phyloP scores from a whole-genome alignment of 1,284 basidiomycete genomes.

The Inonotus obliquus region DNA sequence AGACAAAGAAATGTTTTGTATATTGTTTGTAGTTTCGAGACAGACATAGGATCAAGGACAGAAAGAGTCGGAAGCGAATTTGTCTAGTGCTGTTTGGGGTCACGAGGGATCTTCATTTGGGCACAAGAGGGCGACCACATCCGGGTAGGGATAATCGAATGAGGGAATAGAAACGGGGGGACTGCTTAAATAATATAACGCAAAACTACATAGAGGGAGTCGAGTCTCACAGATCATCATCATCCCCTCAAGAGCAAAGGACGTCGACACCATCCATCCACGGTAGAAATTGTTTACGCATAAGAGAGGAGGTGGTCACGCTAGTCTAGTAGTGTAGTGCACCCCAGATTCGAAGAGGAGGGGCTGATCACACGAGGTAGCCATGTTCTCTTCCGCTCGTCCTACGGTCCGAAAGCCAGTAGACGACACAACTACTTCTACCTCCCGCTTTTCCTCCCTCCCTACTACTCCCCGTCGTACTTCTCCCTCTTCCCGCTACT shows the following conservation, averaged over 20 bases:
- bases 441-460: not conserved
- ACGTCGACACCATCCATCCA: not conserved
- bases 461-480: conserved; percentile 3
- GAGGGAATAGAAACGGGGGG: not conserved
- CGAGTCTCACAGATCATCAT: not conserved
- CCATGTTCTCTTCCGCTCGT: conserved; percentile 6
- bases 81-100: not conserved
- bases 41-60: not conserved
- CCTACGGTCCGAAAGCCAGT: conserved; percentile 55
- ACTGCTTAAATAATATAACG: not conserved
- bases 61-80: not conserved
- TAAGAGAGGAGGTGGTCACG: not conserved
- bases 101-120: too few relatives aligned
- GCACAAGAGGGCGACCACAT: too few relatives aligned
- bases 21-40: too few relatives aligned
- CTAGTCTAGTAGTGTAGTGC: not conserved
- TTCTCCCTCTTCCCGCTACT: not conserved
- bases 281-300: too few relatives aligned
- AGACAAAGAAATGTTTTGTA: not conserved
- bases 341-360: conserved; percentile 8
- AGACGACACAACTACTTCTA: not conserved
- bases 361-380: conserved; percentile 6
- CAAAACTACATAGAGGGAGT: not conserved
- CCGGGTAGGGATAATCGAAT: not conserved
- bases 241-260: not conserved